Conservation (phyloP, 306 rosid species). For the Hippophae rhamnoides region DNA sequence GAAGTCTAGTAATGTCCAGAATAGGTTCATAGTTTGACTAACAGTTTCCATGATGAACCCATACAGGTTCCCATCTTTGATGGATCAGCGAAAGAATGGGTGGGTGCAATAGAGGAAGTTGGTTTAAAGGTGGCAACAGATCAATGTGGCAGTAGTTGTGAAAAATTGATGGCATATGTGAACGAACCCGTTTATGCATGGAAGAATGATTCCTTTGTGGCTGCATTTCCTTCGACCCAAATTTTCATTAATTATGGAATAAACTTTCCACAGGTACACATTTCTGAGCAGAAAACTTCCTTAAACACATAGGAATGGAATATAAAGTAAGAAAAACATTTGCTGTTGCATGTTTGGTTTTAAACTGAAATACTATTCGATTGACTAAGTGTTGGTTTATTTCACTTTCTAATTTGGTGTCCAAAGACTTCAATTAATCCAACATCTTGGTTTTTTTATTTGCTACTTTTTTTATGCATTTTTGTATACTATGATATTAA, state of each 20-base stretch:
- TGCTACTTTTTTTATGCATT: too few relatives aligned
- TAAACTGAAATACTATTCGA: too few relatives aligned
- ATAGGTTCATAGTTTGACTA: too few relatives aligned
- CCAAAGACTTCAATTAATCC: too few relatives aligned
- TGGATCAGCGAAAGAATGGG: conserved; percentile 87
- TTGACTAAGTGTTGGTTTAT: too few relatives aligned
- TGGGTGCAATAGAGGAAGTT: conserved; percentile 52
- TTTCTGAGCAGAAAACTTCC: conserved; percentile 4
- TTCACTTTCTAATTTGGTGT: too few relatives aligned
- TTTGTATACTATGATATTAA: too few relatives aligned
- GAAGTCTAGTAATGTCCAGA: conserved; percentile 17
- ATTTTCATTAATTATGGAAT: conserved; percentile 65
- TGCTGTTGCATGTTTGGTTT: too few relatives aligned
- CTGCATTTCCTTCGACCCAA: conserved; percentile 62
- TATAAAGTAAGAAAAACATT: too few relatives aligned
- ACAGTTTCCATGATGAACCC: conserved; percentile 1
- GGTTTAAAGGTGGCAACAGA: conserved; percentile 58
- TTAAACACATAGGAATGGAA: too few relatives aligned
- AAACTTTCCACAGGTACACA: conserved; percentile 59
- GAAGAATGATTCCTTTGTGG: conserved; percentile 63
- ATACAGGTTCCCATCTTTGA: conserved; percentile 82
- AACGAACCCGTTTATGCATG: conserved; percentile 54
- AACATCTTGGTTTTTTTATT: too few relatives aligned
- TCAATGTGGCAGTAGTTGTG: conserved; percentile 37
- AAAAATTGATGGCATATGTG: conserved; percentile 57